These are phyloP conservation scores for Rhododendron mucronatum DNA, from an alignment of 148 eudicot species.

Conservation along the genomic window DNA sequence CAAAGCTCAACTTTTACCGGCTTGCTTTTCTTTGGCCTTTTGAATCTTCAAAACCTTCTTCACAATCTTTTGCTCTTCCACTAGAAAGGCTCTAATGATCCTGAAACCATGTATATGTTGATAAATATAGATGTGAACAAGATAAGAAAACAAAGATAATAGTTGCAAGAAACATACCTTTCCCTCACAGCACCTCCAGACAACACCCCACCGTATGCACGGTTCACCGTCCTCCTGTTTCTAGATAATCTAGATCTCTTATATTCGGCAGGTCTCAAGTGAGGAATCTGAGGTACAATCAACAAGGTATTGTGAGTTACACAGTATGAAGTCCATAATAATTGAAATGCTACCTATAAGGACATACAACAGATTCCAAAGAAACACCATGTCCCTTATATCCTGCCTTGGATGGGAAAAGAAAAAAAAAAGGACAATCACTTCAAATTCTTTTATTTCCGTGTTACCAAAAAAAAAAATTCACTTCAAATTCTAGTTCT, in stretches of 20 bases:
- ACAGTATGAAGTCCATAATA: too few relatives aligned
- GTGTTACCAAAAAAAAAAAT: background rate
- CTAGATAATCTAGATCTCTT: too few relatives aligned
- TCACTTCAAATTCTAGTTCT: background rate
- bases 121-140: too few relatives aligned
- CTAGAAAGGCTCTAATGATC: constrained; percentile 73
- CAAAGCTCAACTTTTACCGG: constrained; percentile 32
- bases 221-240: too few relatives aligned
- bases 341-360: background rate
- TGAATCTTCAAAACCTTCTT: constrained; percentile 89
- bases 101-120: constrained; percentile 20
- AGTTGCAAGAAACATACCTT: too few relatives aligned
- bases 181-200: too few relatives aligned
- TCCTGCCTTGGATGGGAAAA: background rate
- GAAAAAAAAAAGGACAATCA: background rate
- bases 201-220: too few relatives aligned
- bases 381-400: background rate
- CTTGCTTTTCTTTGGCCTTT: constrained; percentile 66
- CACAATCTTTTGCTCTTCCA: constrained; percentile 83
- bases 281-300: too few relatives aligned
- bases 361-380: background rate
- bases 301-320: background rate
- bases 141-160: too few relatives aligned
- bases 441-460: background rate
- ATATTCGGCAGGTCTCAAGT: too few relatives aligned